Base-by-base conservation (phyloP, 2,329 filamentous ascomycete genomes). In the Calonectria ilicicola region DNA sequence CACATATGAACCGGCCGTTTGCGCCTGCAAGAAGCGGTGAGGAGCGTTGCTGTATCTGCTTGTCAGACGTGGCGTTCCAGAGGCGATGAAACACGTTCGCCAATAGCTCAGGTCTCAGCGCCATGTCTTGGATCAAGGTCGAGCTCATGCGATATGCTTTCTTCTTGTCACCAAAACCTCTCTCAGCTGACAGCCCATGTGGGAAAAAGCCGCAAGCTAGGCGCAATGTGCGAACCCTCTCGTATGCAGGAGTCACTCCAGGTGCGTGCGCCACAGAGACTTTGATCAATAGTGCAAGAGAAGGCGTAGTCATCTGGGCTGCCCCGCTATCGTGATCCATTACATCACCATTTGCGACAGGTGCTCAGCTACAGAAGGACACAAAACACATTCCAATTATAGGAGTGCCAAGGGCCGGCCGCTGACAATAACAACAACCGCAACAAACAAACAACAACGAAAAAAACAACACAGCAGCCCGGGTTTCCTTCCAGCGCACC, bases 301-400 rank as follows among this genome's bases (percentile, higher is more conserved):
- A 64, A 60, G 64, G 26, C 32, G 17, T 21, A 56, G 53, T 60
- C 44, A 58, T 56, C 29, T 15, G 26, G 26, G 46, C 67, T 56
- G 65, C 74, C 73, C 75, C 73, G 63, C 75, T 38, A 69, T 67
- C 32, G 46, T 51, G 27, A 62, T 72, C 70, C 12, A 77, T 77
- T 77, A 77, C 75, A 77, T 76, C 75, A 77, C 63, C 69, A 35
- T 29, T 14, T 64, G 73, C 49, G 60, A 42, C 44, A 17, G 23
- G 56, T 5, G 32, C 29, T 42, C 47, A 44, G 23, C n/a, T 65
- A 58, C 72, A 26, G 51, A 21, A 27, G 44, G 38, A 65, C 49
- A 65, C 51, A 47, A 35, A 44, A 46, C 64, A 35, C 63, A 64
- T 56, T 53, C 47, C 23, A 56, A 56, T 53, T 60, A 10, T 44